These are phyloP conservation scores for Nemania sp. DNA, from an alignment of 2,329 filamentous ascomycete genomes.

Conservation along the genomic window DNA sequence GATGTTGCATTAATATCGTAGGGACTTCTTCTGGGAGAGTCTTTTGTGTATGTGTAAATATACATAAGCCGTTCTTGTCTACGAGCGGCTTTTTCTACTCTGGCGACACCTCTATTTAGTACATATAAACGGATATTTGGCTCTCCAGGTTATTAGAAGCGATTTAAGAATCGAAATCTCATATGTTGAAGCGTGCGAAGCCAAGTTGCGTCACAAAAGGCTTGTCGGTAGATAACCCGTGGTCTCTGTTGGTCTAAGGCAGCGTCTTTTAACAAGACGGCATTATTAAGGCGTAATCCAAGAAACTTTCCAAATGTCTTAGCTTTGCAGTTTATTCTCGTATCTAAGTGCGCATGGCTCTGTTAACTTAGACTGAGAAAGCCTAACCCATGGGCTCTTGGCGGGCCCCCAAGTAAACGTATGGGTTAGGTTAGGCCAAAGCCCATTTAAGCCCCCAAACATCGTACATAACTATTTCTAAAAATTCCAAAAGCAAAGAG, in stretches of 20 bases:
- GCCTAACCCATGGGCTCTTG: no score
- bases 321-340: no score
- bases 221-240: background rate
- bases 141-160: constrained; percentile 1
- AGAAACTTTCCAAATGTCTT: constrained; percentile 7
- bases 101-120: constrained; percentile 2
- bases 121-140: constrained; percentile 13
- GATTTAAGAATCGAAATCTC: constrained; percentile 8
- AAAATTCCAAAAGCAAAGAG: no score
- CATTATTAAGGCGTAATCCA: constrained; percentile 6
- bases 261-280: background rate
- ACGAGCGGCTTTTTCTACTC: constrained; percentile 4
- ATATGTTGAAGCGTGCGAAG: constrained; percentile 15
- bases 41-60: constrained; percentile 10
- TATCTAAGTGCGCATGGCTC: no score
- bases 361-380: no score
- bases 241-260: constrained; percentile 5
- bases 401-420: no score
- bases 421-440: no score
- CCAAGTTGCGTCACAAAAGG: constrained; percentile 11
- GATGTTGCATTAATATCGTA: constrained; percentile 5
- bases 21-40: constrained; percentile 4
- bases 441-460: no score
- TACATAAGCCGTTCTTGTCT: no score
- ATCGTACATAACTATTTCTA: no score